These are phyloP conservation scores for Phallus indusiatus DNA, from an alignment of 768 basidiomycete genomes.

Conservation along the genomic window DNA sequence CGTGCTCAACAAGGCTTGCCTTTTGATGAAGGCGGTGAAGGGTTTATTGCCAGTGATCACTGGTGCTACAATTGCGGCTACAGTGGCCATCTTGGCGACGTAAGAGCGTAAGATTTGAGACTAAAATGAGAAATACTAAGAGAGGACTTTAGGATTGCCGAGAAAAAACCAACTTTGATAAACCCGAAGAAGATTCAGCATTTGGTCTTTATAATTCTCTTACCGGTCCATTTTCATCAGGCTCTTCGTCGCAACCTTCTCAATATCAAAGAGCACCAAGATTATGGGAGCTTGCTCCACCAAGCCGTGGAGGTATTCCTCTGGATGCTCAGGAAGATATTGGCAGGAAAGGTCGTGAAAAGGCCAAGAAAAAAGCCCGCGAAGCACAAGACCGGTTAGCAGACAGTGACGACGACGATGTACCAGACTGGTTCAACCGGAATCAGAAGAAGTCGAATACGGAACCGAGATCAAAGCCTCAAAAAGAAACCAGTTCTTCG, in stretches of 20 bases:
- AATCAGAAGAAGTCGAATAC: slow-evolving; percentile 22
- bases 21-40: slow-evolving; percentile 68
- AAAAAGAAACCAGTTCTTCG: slow-evolving; percentile 22
- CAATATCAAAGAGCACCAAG: slow-evolving; percentile 27
- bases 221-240: slow-evolving; percentile 66
- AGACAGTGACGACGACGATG: slow-evolving; percentile 38
- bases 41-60: slow-evolving; percentile 60
- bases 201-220: slow-evolving; percentile 55
- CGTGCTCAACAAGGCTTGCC: slow-evolving; percentile 37
- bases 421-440: slow-evolving; percentile 49
- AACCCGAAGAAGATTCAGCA: slow-evolving; percentile 49
- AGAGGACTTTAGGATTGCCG: slow-evolving; percentile 48
- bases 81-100: slow-evolving; percentile 71
- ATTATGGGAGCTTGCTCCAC: slow-evolving; percentile 33
- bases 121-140: background rate
- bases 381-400: slow-evolving; percentile 35
- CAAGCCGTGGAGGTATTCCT: slow-evolving; percentile 37
- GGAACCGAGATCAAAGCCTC: slow-evolving; percentile 27
- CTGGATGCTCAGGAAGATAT: slow-evolving; percentile 45
- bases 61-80: slow-evolving; percentile 81
- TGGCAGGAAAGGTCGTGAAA: slow-evolving; percentile 54
- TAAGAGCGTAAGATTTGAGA: slow-evolving; percentile 28
- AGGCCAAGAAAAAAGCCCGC: slow-evolving; percentile 47
- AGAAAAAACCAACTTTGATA: slow-evolving; percentile 31
- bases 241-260: slow-evolving; percentile 24